Percentiles rank a stretch among this genome's conserved stretches.
Evolutionary conservation across 2,329 filamentous ascomycete species (phyloP).

Genomic region (Talaromyces sp.): DNA sequence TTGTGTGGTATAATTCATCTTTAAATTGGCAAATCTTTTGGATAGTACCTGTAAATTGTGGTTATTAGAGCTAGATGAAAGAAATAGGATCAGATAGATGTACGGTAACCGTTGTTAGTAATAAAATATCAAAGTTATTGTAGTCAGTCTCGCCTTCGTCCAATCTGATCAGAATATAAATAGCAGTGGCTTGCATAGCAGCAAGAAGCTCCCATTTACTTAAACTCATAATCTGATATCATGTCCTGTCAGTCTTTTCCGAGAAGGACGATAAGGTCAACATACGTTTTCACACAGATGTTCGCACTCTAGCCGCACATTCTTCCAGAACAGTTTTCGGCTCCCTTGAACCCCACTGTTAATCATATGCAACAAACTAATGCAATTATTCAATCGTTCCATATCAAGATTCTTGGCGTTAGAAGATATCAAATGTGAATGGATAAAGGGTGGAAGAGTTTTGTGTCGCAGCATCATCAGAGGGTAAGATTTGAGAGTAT

Average conservation of each 20-base stretch:
- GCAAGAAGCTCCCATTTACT: constrained; percentile 36
- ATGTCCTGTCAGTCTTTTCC: neutral
- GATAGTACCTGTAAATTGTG: neutral
- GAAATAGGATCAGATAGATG: constrained; percentile 5
- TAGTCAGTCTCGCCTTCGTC: constrained; percentile 42
- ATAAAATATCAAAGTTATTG: constrained; percentile 37
- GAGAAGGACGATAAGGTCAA: neutral
- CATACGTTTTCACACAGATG: constrained; percentile 30
- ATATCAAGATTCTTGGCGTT: constrained; percentile 16
- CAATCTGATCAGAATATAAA: constrained; percentile 40
- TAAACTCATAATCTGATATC: constrained; percentile 21
- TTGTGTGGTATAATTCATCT: neutral
- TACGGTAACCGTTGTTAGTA: constrained; percentile 33
- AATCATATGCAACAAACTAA: constrained; percentile 39
- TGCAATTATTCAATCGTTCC: constrained; percentile 38
- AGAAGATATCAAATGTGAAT: constrained; percentile 24
- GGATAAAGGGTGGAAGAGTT: constrained; percentile 41
- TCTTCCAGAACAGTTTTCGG: constrained; percentile 42
- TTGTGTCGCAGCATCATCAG: constrained; percentile 34
- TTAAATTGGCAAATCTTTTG: neutral
- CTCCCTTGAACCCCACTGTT: constrained; percentile 25
- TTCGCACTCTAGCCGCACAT: constrained; percentile 41
- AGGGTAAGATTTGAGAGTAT: constrained; percentile 40
- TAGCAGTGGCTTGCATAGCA: constrained; percentile 40
- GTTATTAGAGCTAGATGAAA: neutral